Percentiles rank a stretch among this genome's conserved stretches.
Conservation (phyloP, 192 early-diverging fungal genomes). For the Podila epicladia region DNA sequence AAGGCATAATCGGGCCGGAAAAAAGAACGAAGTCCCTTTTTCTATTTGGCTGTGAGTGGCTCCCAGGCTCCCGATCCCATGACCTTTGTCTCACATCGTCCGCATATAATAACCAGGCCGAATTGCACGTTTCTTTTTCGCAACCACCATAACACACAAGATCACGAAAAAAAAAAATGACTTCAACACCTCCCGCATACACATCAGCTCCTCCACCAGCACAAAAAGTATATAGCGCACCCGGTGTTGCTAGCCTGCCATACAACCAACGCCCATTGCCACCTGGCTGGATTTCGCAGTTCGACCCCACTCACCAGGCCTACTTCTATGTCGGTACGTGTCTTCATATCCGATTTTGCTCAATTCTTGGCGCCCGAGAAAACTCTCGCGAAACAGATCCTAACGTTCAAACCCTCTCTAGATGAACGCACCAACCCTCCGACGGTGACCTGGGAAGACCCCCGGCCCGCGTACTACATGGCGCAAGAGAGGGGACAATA, state of each 20-base stretch:
- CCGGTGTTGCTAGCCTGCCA: slow-evolving; percentile 7
- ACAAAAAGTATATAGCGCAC: slow-evolving; percentile 4
- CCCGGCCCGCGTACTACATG: slow-evolving; percentile 19
- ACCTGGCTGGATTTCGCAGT: slow-evolving; percentile 39
- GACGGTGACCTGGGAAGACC: slow-evolving; percentile 20
- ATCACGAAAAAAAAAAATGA: no score
- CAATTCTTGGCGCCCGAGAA: neutral
- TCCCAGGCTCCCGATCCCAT: no score
- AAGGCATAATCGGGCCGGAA: no score
- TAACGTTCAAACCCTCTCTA: neutral
- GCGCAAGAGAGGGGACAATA: slow-evolving; percentile 11
- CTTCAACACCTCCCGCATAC: no score
- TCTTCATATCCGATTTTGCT: neutral
- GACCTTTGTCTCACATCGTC: no score
- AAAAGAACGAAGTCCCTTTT: no score
- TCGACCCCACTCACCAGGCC: slow-evolving; percentile 5
- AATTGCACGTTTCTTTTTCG: no score
- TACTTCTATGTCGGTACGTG: slow-evolving; percentile 26
- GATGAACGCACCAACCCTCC: slow-evolving; percentile 23
- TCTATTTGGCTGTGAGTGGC: no score
- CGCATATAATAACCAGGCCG: no score
- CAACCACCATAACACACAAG: no score
- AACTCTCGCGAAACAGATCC: no score
- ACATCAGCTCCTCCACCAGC: no score
- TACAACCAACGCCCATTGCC: slow-evolving; percentile 27